Conservation (phyloP, 148 eudicot species). For the Linanthus parryae region DNA sequence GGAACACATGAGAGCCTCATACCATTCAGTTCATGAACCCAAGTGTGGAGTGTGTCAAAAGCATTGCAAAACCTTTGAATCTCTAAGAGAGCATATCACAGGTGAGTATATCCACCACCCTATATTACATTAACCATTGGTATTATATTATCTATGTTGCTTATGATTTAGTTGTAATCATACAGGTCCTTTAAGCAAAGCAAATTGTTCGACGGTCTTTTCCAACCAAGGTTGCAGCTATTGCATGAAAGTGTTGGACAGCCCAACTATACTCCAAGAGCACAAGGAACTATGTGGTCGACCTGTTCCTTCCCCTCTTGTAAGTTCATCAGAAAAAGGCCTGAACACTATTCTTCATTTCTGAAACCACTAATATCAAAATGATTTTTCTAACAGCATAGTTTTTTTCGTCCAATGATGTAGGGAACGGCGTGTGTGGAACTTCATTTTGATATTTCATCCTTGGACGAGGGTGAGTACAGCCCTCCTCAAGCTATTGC, state of each 20-base stretch:
- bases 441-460: constrained; percentile 14
- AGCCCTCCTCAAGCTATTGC: constrained; percentile 42
- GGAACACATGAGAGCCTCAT: constrained; percentile 63
- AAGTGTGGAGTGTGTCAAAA: constrained; percentile 67
- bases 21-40: constrained; percentile 72
- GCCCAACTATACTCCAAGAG: constrained; percentile 32
- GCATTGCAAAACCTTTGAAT: constrained; percentile 70
- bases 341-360: neutral
- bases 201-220: constrained; percentile 42
- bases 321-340: constrained; percentile 22
- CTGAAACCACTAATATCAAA: neutral
- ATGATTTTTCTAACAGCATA: neutral
- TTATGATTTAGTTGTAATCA: constrained; percentile 3
- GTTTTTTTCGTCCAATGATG: neutral
- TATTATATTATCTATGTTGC: constrained; percentile 1
- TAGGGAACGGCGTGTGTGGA: constrained; percentile 32
- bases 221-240: constrained; percentile 51
- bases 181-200: constrained; percentile 55
- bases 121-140: neutral
- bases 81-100: constrained; percentile 61
- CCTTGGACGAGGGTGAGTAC: constrained; percentile 7
- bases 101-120: constrained; percentile 27
- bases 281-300: constrained; percentile 49
- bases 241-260: constrained; percentile 53
- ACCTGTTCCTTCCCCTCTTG: constrained; percentile 46